A percentile compares a stretch with the other conserved stretches of the same genome.
Evolutionary conservation across 2,329 filamentous ascomycete genomes (phyloP).

Genomic region (Sordariomycetes sp.): DNA sequence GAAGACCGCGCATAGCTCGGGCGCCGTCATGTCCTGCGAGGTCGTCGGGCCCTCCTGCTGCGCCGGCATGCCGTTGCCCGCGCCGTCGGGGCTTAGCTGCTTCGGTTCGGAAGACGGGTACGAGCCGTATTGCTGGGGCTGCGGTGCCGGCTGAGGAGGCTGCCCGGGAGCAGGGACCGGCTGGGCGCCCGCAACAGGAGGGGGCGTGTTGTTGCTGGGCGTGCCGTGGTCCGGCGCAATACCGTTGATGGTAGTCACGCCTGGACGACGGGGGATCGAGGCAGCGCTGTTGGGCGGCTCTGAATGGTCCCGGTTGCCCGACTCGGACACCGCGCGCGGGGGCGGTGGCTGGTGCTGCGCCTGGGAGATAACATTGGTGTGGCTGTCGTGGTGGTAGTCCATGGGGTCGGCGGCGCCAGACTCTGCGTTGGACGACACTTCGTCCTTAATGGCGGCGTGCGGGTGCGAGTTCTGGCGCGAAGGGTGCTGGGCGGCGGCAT

Average conservation of each 20-base stretch:
- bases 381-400: constrained; percentile 43
- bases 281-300: constrained; percentile 47
- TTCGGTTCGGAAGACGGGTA: constrained; percentile 20
- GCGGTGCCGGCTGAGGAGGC: background rate
- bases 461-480: constrained; percentile 23
- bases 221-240: constrained; percentile 39
- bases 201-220: constrained; percentile 36
- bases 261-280: constrained; percentile 37
- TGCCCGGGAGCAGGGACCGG: constrained; percentile 9
- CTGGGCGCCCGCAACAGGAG: too few species aligned
- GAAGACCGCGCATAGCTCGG: constrained; percentile 49
- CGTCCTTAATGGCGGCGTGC: constrained; percentile 38
- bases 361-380: constrained; percentile 9
- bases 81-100: constrained; percentile 22
- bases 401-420: constrained; percentile 42
- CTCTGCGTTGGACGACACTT: constrained; percentile 44
- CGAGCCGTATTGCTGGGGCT: background rate
- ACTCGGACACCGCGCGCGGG: constrained; percentile 25
- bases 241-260: constrained; percentile 51
- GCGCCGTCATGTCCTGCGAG: constrained; percentile 46
- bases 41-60: constrained; percentile 21
- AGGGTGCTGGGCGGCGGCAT: constrained; percentile 30
- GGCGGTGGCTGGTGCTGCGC: constrained; percentile 14
- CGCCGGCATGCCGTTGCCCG: constrained; percentile 17
- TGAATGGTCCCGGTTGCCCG: constrained; percentile 34